Base-by-base conservation (phyloP, 164 flowering plant species). In the Echeveria elegans region DNA sequence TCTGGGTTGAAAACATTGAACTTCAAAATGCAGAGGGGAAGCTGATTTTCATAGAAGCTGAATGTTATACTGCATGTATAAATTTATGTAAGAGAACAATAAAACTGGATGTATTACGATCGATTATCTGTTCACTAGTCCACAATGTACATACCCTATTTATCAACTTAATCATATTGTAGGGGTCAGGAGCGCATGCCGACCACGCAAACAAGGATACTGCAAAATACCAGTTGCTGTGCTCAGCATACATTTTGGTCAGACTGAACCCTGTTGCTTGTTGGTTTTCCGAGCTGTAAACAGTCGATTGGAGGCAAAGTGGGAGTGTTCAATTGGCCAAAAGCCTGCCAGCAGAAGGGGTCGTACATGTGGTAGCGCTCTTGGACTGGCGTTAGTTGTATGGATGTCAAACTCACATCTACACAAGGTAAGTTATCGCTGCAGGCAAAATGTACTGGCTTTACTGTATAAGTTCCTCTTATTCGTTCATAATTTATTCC, bases 331-430 rank as follows among this genome's bases (percentile, higher is more conserved):
- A 91, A 66, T 78, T 83, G 87, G 36, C 99, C 99, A 68, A 82
- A 94, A 5, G 97, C 80, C 67, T 89, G 84, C 96, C 96, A 94
- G 68, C 99, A 94, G 78, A 77, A 91, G 50, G 99, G 90, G 28
- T 78, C 77, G 47, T 75, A 82, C 69, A 85, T 32, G 68, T 77
- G 86, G 70, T 87, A 83, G 15, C 10, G 63, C 38, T 82, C 84
- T 72, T 79, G 86, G 60, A 70, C 31, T 61, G 89, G 89, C 66
- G 71, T 79, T 59, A 87, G 74, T 69, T 87, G 64, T 64, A 87
- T 85, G 70, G 69, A 52, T 10, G 74, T 76, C 29, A 87, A 72
- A 10, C 80, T 77, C 19, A 87, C 86, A 34, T 77, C 92, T 16
- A 73, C 43, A 63, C 92, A 87, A 31, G 92, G 92, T 38, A 80